Base-by-base conservation (phyloP, 2,329 filamentous ascomycete species). In the Paecilomyces fulvus region DNA sequence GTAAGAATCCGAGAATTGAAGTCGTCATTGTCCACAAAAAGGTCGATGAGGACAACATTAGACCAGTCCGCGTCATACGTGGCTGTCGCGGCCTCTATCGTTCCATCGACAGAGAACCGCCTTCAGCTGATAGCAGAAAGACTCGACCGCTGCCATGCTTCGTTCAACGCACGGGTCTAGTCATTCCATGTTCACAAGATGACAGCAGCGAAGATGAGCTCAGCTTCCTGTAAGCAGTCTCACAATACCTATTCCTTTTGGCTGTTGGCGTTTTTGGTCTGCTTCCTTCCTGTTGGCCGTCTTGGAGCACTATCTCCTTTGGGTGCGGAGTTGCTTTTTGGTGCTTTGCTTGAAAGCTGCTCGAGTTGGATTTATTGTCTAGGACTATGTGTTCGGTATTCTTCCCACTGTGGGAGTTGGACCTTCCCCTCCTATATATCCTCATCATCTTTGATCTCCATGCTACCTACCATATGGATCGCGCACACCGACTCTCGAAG, bases 201-300 rank as follows among this genome's bases (percentile, higher is more conserved):
- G 67, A 65, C 7, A 65, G 67, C 23, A 73, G 70, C 48, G 69
- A 73, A n/a, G 70, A 73, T 54, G 71, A 73, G 59, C 63, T 73
- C 20, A 72, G 69, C 59, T 73, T 71, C 60, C 54, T 73, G 7
- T 71, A 53, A 64, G 37, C 30, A 17, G 12, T n/a, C 12, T 23
- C n/a, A 20, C 8, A 21, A 28, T 6, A 7, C n/a, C 43, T 14
- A 10, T 49, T 52, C 21, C 23, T 48, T 56, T 51, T 55, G 10
- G 21, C 20, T 28, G 25, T 20, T 20, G 46, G 23, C 17, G 20
- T 49, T 30, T 30, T 17, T 12, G 30, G 23, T 21, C 33, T 25
- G 30, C 28, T 17, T 8, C 20, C 49, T 17, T 17, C 20, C 33
- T 52, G 28, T 55, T 46, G 12, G 30, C 31, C 2, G 30, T 14